Evolutionary conservation across 2,329 filamentous ascomycete species (phyloP).

Genomic region (Dissoconium aciculare): DNA sequence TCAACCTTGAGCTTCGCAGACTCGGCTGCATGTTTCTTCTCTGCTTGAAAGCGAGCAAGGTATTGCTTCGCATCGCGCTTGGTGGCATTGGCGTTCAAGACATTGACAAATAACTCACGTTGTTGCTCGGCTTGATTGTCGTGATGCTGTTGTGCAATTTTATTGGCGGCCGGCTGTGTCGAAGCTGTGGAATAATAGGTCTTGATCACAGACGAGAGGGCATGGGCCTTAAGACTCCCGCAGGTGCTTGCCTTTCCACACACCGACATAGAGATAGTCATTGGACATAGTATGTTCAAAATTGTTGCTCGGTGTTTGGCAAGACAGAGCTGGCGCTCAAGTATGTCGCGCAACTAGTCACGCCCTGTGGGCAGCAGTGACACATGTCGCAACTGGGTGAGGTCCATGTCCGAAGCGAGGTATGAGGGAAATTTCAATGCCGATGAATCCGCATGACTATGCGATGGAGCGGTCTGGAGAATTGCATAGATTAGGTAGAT

Average conservation of each 20-base stretch:
- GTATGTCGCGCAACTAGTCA: no score
- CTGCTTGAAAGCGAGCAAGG: conserved; percentile 62
- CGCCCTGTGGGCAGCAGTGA: no score
- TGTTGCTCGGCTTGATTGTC: conserved; percentile 9
- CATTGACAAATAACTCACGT: conserved; percentile 63
- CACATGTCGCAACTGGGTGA: no score
- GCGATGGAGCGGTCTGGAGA: no score
- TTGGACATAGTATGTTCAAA: conserved; percentile 21
- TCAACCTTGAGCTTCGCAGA: conserved; percentile 10
- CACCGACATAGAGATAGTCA: conserved; percentile 24
- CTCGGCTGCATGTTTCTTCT: conserved; percentile 22
- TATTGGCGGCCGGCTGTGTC: conserved; percentile 1
- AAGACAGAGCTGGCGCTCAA: no score
- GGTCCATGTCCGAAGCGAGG: no score
- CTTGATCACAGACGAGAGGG: conserved; percentile 6
- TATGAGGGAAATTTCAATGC: no score
- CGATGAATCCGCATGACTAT: no score
- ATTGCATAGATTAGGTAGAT: no score
- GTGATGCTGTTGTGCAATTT: conserved; percentile 4
- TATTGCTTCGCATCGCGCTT: conserved; percentile 88
- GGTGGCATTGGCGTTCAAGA: conserved; percentile 77
- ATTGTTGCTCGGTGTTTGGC: no score
- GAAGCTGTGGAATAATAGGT: conserved; percentile 2
- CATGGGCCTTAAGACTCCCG: conserved; percentile 16
- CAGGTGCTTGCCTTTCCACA: conserved; percentile 23